phyloP scores from a whole-genome alignment of 1,284 basidiomycete species.

The Phlebopus sp. region DNA sequence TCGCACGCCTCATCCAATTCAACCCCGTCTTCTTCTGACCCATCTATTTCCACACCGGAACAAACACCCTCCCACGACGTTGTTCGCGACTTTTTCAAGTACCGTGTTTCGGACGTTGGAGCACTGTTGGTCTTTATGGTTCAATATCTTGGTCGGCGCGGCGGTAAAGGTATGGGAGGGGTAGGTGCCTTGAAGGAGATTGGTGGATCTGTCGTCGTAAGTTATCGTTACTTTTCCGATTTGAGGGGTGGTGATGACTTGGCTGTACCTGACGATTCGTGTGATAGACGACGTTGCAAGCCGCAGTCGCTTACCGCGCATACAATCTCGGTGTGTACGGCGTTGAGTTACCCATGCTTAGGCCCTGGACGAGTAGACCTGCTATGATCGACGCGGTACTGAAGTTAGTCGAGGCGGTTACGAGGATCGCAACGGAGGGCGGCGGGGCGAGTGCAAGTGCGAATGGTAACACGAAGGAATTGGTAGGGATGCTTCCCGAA shows the following conservation, averaged over 20 bases:
- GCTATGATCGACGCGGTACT: slow-evolving; percentile 69
- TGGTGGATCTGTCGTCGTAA: slow-evolving; percentile 58
- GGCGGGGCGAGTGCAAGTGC: slow-evolving; percentile 18
- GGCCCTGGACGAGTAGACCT: slow-evolving; percentile 82
- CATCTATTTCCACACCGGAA: slow-evolving; percentile 14
- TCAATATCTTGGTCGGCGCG: slow-evolving; percentile 32
- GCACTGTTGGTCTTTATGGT: slow-evolving; percentile 53
- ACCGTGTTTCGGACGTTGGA: slow-evolving; percentile 61
- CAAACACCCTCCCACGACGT: slow-evolving; percentile 57
- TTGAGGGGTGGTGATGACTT: neutral
- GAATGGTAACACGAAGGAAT: slow-evolving; percentile 44
- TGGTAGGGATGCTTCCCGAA: slow-evolving; percentile 55
- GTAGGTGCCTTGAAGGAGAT: slow-evolving; percentile 29
- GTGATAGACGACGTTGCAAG: slow-evolving; percentile 64
- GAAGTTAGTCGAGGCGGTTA: slow-evolving; percentile 71
- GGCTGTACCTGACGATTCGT: neutral
- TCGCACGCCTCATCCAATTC: slow-evolving; percentile 57
- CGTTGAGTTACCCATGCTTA: slow-evolving; percentile 65
- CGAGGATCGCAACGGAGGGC: slow-evolving; percentile 31
- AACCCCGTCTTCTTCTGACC: slow-evolving; percentile 12
- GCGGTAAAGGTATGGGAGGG: slow-evolving; percentile 23
- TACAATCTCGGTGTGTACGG: slow-evolving; percentile 76
- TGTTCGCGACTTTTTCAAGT: slow-evolving; percentile 83
- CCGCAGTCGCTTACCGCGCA: slow-evolving; percentile 72
- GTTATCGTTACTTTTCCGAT: slow-evolving; percentile 22